A percentile compares a stretch with the other conserved stretches of the same genome.
phyloP scores from a whole-genome alignment of 1,284 basidiomycete genomes.

The Singerocomus inundabilis region DNA sequence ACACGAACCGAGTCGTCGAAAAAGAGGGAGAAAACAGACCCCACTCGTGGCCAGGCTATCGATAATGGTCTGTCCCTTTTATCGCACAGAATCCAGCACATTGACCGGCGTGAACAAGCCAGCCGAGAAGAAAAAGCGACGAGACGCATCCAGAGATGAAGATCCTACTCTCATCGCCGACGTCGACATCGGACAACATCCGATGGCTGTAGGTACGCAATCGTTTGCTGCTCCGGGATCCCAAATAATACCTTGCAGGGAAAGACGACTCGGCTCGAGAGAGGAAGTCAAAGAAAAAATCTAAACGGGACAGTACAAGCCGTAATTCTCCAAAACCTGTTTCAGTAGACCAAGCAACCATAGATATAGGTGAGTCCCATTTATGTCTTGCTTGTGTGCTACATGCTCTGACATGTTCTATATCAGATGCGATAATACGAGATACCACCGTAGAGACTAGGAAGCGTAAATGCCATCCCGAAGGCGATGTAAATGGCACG shows the following conservation, averaged over 20 bases:
- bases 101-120: constrained; percentile 19
- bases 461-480: constrained; percentile 30
- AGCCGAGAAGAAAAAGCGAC: constrained; percentile 21
- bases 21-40: background rate
- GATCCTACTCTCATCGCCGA: background rate
- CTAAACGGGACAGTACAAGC: background rate
- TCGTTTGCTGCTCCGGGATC: background rate
- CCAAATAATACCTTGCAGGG: background rate
- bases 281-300: constrained; percentile 16
- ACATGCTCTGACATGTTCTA: background rate
- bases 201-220: constrained; percentile 5
- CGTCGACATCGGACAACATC: background rate
- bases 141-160: constrained; percentile 3
- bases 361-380: constrained; percentile 8
- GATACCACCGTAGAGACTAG: constrained; percentile 21
- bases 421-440: background rate
- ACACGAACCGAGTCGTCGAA: background rate
- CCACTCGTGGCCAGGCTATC: background rate
- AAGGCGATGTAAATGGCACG: constrained; percentile 5
- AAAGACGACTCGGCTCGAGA: background rate
- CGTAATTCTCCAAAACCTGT: background rate
- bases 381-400: no score
- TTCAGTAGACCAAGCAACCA: background rate
- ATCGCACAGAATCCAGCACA: background rate
- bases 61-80: constrained; percentile 15